Evolutionary conservation across 1,284 basidiomycete genomes (phyloP).

Genomic region (Rhizoctonia solani): DNA sequence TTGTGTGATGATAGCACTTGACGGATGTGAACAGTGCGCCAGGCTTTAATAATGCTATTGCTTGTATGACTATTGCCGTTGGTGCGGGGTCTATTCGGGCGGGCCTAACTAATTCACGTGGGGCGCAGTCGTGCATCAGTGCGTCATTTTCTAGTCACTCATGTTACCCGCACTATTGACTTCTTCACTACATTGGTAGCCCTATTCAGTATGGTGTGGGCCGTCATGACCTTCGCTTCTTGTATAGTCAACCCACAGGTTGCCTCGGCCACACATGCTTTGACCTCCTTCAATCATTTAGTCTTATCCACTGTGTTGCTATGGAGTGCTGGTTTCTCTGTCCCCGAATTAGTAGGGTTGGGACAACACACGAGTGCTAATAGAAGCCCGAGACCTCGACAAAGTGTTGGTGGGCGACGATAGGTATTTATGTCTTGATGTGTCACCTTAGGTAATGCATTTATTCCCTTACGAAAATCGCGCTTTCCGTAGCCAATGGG

Average conservation of each 20-base stretch:
- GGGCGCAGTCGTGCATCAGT: slow-evolving; percentile 14
- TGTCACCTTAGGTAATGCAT: too few species aligned
- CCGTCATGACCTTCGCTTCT: background rate
- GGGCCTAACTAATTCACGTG: background rate
- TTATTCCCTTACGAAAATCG: too few species aligned
- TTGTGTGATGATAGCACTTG: slow-evolving; percentile 20
- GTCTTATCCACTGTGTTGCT: background rate
- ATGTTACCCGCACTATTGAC: background rate
- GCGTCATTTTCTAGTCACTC: background rate
- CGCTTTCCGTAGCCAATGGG: too few species aligned
- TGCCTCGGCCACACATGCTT: slow-evolving; percentile 11
- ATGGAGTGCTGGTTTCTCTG: background rate
- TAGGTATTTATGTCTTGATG: too few species aligned
- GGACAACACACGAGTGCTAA: background rate
- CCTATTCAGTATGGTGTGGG: slow-evolving; percentile 19
- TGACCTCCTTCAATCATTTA: background rate
- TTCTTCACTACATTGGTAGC: background rate
- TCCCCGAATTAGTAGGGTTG: slow-evolving; percentile 14
- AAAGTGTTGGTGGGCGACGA: background rate
- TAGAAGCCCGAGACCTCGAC: background rate
- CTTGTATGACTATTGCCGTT: slow-evolving; percentile 14
- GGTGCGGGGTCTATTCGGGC: slow-evolving; percentile 10
- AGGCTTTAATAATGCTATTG: slow-evolving; percentile 19
- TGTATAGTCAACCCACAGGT: slow-evolving; percentile 1
- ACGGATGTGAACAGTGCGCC: slow-evolving; percentile 10